phyloP scores from a whole-genome alignment of 202 grass and related monocot species.

The Alloteropsis angusta region DNA sequence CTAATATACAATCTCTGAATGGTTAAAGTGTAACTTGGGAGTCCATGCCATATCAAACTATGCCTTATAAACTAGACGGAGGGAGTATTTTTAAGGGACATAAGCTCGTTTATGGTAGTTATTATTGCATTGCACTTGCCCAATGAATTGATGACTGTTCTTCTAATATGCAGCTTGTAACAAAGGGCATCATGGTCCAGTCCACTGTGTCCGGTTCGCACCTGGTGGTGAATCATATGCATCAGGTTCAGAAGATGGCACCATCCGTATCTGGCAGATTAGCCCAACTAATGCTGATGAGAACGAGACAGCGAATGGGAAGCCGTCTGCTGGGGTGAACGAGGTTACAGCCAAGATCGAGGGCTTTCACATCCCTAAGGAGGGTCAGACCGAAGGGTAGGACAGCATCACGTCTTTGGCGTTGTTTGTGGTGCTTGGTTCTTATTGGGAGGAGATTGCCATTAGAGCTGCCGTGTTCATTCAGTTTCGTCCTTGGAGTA shows the following conservation, averaged over 20 bases:
- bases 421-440: constrained; percentile 4
- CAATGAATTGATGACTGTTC: background rate
- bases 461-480: background rate
- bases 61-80: background rate
- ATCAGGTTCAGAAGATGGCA: constrained; percentile 94
- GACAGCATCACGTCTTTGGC: background rate
- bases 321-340: constrained; percentile 40
- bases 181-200: constrained; percentile 94
- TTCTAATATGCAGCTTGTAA: constrained; percentile 54
- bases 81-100: background rate
- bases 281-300: constrained; percentile 51
- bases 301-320: constrained; percentile 40
- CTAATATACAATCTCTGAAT: too few relatives aligned
- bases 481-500: background rate
- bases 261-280: constrained; percentile 87
- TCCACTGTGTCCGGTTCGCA: constrained; percentile 88
- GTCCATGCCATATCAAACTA: too few relatives aligned
- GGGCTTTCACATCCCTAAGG: constrained; percentile 60
- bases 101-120: background rate
- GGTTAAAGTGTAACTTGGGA: too few relatives aligned
- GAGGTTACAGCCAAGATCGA: constrained; percentile 70
- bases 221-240: constrained; percentile 87
- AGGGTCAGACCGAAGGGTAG: constrained; percentile 52
- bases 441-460: constrained; percentile 7
- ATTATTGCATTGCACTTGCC: background rate